A percentile compares a stretch with the other conserved stretches of the same genome.
phyloP scores from a whole-genome alignment of 169 alveolate genomes.

The Theileria parva region DNA sequence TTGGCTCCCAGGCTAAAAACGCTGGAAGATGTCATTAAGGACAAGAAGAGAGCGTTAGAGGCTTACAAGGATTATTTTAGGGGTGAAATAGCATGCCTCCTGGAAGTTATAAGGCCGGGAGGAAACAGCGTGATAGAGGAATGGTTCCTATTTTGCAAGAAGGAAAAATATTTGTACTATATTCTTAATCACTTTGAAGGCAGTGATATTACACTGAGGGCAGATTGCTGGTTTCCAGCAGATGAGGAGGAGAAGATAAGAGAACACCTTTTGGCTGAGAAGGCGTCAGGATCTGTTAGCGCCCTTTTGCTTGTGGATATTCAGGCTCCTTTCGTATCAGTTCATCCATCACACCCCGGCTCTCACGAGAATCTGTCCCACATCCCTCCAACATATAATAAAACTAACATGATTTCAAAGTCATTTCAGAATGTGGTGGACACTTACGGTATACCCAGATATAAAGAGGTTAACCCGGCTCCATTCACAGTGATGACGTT shows the following conservation, averaged over 20 bases:
- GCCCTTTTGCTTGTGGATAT: constrained; percentile 81
- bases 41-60: constrained; percentile 85
- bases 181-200: constrained; percentile 90
- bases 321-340: constrained; percentile 36
- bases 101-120: constrained; percentile 81
- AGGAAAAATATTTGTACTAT: constrained; percentile 92
- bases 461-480: constrained; percentile 98
- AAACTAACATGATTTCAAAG: constrained; percentile 89
- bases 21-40: constrained; percentile 79
- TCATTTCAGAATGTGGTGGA: constrained; percentile 94
- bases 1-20: constrained; percentile 72
- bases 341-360: constrained; percentile 3
- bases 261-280: constrained; percentile 76
- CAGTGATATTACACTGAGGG: constrained; percentile 89
- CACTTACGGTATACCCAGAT: constrained; percentile 99
- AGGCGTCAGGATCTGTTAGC: constrained; percentile 75
- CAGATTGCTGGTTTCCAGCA: constrained; percentile 96
- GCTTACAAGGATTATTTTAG: constrained; percentile 87
- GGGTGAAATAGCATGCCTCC: constrained; percentile 82
- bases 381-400: constrained; percentile 94
- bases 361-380: constrained; percentile 76
- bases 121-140: constrained; percentile 91
- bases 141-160: constrained; percentile 88
- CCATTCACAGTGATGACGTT: constrained; percentile 95
- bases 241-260: constrained; percentile 87